Conservation (phyloP, 2,329 filamentous ascomycete genomes). For the Aspergillus sp. region DNA sequence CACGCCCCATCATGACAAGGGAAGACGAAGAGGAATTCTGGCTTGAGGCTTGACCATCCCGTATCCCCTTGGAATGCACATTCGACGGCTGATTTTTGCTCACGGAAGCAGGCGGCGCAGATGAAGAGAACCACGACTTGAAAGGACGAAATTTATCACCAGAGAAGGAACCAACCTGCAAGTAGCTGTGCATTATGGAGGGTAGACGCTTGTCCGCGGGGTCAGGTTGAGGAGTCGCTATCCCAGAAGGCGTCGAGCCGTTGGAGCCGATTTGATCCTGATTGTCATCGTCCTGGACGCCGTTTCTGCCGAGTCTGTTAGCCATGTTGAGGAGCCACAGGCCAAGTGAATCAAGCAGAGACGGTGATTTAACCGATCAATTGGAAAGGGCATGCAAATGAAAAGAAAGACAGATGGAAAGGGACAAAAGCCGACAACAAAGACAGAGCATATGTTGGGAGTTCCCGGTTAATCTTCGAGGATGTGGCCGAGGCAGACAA, state of each 20-base stretch:
- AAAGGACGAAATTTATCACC: constrained; percentile 53
- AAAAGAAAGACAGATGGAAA: no score
- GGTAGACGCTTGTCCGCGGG: constrained; percentile 89
- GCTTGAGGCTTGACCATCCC: constrained; percentile 17
- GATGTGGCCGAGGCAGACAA: no score
- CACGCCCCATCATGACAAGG: constrained; percentile 34
- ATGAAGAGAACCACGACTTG: constrained; percentile 31
- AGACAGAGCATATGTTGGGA: no score
- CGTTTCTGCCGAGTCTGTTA: constrained; percentile 20
- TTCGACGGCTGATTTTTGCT: constrained; percentile 17
- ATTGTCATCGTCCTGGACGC: constrained; percentile 31
- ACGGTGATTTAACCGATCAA: constrained; percentile 1
- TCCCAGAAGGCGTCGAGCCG: constrained; percentile 78
- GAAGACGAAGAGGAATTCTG: constrained; percentile 30
- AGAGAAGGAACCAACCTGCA: constrained; percentile 95
- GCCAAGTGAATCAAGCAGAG: constrained; percentile 2
- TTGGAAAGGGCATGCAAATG: constrained; percentile 1
- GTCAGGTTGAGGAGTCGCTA: constrained; percentile 89
- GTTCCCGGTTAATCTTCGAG: no score
- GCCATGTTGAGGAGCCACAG: constrained; percentile 9
- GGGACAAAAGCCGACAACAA: no score
- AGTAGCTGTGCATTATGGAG: constrained; percentile 90
- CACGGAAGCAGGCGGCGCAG: constrained; percentile 17
- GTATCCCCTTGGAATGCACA: constrained; percentile 14
- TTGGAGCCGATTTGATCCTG: constrained; percentile 52